Percentiles rank a stretch among this genome's conserved stretches.
These are phyloP conservation scores for Insectozyma bohioensis DNA, from an alignment of 1,139 yeast species.

Conservation along the genomic window DNA sequence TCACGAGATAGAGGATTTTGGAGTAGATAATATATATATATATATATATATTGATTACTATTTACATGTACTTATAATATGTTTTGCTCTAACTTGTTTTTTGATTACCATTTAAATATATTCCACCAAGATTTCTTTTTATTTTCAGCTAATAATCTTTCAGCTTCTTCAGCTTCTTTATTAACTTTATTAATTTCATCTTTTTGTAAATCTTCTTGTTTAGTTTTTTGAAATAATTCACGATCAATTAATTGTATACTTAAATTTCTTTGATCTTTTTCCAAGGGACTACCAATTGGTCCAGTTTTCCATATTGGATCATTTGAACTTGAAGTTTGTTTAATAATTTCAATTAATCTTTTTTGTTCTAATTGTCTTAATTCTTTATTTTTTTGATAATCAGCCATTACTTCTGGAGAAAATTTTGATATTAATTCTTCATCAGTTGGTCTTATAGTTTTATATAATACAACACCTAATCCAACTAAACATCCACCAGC, in stretches of 20 bases:
- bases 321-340: conserved; percentile 58
- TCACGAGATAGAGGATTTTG: conserved; percentile 49
- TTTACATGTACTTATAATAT: too few relatives aligned
- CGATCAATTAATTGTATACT: conserved; percentile 45
- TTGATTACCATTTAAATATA: conserved; percentile 10
- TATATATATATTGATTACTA: too few relatives aligned
- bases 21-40: conserved; percentile 23
- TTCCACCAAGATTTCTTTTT: conserved; percentile 41
- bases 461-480: conserved; percentile 63
- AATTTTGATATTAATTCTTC: conserved; percentile 71
- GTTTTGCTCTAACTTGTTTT: too few relatives aligned
- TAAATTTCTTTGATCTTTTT: conserved; percentile 32
- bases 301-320: conserved; percentile 87
- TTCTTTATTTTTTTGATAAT: conserved; percentile 66
- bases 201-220: conserved; percentile 43
- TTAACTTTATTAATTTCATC: conserved; percentile 39
- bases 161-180: conserved; percentile 32
- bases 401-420: conserved; percentile 80
- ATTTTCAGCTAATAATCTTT: conserved; percentile 28
- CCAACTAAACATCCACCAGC: conserved; percentile 65
- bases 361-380: conserved; percentile 66
- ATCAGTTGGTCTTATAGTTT: conserved; percentile 79
- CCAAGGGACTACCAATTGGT: conserved; percentile 65
- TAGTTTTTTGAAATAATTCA: conserved; percentile 49
- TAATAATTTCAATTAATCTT: conserved; percentile 64